Conservation (phyloP, 2,329 filamentous ascomycete genomes). For the Lecanicillium sp. region DNA sequence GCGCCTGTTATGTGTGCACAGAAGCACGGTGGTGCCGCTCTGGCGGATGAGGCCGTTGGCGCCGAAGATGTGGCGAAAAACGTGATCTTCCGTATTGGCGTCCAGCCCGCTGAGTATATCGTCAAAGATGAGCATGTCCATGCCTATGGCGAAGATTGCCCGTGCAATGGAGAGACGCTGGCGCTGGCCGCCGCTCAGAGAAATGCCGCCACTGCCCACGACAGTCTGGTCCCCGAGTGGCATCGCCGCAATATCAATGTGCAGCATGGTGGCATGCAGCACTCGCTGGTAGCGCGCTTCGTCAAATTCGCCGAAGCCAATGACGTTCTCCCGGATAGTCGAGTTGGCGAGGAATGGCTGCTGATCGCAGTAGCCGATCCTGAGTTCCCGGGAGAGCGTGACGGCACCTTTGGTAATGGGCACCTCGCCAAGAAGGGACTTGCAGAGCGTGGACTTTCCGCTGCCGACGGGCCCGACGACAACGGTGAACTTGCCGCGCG, state of each 20-base stretch:
- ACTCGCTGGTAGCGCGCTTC: conserved; percentile 18
- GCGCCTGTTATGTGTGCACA: conserved; percentile 35
- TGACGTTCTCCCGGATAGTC: conserved; percentile 21
- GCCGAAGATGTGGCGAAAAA: conserved; percentile 27
- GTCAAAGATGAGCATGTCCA: conserved; percentile 27
- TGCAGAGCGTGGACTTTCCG: conserved; percentile 36
- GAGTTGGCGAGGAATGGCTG: conserved; percentile 19
- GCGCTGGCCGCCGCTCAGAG: conserved; percentile 26
- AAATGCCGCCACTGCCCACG: conserved; percentile 27
- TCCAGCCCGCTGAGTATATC: conserved; percentile 32
- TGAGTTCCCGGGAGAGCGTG: background rate
- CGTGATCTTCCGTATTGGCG: conserved; percentile 25
- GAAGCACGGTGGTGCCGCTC: conserved; percentile 22
- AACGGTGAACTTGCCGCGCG: conserved; percentile 27
- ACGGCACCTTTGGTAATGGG: conserved; percentile 12
- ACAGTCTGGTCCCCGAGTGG: conserved; percentile 24
- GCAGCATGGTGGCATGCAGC: conserved; percentile 19
- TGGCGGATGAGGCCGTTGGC: conserved; percentile 21
- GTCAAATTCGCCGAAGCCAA: conserved; percentile 18
- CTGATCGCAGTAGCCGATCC: conserved; percentile 22
- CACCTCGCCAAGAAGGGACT: conserved; percentile 23
- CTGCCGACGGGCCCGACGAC: conserved; percentile 34
- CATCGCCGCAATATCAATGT: conserved; percentile 18
- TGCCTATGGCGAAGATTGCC: conserved; percentile 24
- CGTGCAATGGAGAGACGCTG: conserved; percentile 24